Percentiles rank a stretch among this genome's conserved stretches.
Evolutionary conservation across 108 stramenopile species (phyloP).

Genomic region (Aurantiochytrium sp.): DNA sequence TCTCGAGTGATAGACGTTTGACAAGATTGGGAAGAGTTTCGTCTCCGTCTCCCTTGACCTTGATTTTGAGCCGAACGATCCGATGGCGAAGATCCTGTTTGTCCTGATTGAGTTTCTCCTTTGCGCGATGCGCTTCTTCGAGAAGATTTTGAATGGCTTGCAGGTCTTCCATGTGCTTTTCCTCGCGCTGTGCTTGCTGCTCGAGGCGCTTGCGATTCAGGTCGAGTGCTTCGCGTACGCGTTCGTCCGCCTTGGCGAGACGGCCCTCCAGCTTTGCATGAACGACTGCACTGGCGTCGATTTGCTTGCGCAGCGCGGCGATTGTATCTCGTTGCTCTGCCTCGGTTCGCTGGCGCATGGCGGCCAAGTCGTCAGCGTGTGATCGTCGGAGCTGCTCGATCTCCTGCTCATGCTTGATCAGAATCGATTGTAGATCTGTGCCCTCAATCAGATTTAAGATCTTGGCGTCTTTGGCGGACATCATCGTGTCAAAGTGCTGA

Average conservation of each 20-base stretch:
- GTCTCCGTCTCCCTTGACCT: background rate
- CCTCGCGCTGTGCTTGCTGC: background rate
- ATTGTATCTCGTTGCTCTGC: background rate
- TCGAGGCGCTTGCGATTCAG: background rate
- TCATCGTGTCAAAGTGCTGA: constrained; percentile 17
- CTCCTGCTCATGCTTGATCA: background rate
- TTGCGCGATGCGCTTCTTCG: background rate
- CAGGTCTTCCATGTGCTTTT: background rate
- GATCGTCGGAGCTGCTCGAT: background rate
- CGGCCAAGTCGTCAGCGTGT: background rate
- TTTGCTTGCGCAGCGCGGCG: background rate
- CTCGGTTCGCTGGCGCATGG: background rate
- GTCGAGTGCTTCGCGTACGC: background rate
- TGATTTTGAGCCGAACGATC: background rate
- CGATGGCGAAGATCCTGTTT: constrained; percentile 3
- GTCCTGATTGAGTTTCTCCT: constrained; percentile 16
- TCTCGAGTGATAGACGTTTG: background rate
- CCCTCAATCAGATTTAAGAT: background rate
- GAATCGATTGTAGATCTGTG: background rate
- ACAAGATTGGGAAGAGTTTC: constrained; percentile 1
- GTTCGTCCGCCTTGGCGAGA: background rate
- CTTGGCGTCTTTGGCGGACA: background rate
- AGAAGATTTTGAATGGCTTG: background rate
- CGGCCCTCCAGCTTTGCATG: background rate
- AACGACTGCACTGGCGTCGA: background rate